These are phyloP conservation scores for Podaxis mareebaensis DNA, from an alignment of 768 basidiomycete genomes.

Conservation along the genomic window DNA sequence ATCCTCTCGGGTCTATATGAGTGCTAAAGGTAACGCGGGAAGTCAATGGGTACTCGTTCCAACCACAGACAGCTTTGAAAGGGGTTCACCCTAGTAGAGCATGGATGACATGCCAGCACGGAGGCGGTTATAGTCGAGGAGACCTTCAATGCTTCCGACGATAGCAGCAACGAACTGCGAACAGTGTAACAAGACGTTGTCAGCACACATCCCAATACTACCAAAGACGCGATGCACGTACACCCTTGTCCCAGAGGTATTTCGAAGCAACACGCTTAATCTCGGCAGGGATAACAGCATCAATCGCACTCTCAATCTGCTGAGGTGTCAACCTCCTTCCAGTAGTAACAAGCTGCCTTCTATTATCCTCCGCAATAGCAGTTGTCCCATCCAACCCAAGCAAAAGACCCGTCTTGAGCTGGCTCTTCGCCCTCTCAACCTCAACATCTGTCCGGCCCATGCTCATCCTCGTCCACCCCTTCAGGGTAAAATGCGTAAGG, in stretches of 20 bases:
- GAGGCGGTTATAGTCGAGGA: constrained; percentile 93
- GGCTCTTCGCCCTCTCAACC: constrained; percentile 97
- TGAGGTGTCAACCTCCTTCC: constrained; percentile 88
- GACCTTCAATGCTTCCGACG: constrained; percentile 85
- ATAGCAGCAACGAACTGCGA: constrained; percentile 70
- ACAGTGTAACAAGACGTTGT: constrained; percentile 32
- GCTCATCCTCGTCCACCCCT: constrained; percentile 96
- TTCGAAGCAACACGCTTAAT: constrained; percentile 94
- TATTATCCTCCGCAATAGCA: constrained; percentile 96
- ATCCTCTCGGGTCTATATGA: constrained; percentile 11
- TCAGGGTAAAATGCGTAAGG: constrained; percentile 88
- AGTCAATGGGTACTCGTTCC: background rate
- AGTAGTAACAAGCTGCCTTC: constrained; percentile 94
- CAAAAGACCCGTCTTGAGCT: constrained; percentile 92
- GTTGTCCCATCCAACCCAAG: constrained; percentile 94
- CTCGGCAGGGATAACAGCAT: constrained; percentile 84
- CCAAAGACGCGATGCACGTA: constrained; percentile 37
- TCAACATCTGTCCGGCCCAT: constrained; percentile 80
- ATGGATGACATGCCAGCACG: constrained; percentile 82
- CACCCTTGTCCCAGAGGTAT: constrained; percentile 97
- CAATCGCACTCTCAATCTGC: constrained; percentile 92
- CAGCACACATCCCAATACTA: constrained; percentile 11
- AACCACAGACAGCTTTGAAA: background rate
- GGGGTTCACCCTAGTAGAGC: constrained; percentile 52
- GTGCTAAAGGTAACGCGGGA: background rate